A percentile compares a stretch with the other conserved stretches of the same genome.
These are phyloP conservation scores for Begonia masoniana DNA, from an alignment of 306 rosid species.

Conservation along the genomic window DNA sequence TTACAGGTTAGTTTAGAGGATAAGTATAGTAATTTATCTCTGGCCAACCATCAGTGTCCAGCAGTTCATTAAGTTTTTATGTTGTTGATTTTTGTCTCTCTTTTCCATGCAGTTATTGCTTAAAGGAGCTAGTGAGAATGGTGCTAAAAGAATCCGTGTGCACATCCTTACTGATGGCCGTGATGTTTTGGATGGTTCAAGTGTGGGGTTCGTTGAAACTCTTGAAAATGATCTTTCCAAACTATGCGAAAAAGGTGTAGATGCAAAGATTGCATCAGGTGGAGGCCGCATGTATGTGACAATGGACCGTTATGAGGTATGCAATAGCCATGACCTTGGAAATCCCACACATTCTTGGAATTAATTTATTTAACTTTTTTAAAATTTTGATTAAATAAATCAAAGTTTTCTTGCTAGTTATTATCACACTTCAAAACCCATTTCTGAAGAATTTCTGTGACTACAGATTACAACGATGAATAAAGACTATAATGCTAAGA, in stretches of 20 bases:
- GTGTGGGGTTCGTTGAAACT: constrained; percentile 73
- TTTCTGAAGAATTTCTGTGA: too few species aligned
- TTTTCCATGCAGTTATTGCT: constrained; percentile 59
- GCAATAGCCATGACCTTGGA: not conserved
- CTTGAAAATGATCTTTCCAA: constrained; percentile 66
- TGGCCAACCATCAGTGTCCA: too few species aligned
- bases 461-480: too few species aligned
- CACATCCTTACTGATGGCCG: constrained; percentile 95
- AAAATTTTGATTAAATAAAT: not conserved
- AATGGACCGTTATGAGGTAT: constrained; percentile 98
- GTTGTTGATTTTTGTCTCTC: constrained; percentile 7
- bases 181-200: constrained; percentile 96
- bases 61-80: too few species aligned
- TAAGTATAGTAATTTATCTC: not conserved
- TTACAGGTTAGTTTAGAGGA: constrained; percentile 25
- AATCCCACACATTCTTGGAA: too few species aligned
- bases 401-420: too few species aligned
- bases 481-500: too few species aligned
- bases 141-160: constrained; percentile 76
- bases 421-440: too few species aligned
- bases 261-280: constrained; percentile 89
- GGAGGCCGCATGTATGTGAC: constrained; percentile 98
- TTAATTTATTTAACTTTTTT: not conserved
- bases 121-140: constrained; percentile 67
- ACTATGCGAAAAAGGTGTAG: constrained; percentile 67